Evolutionary conservation across 1,139 yeast genomes (phyloP), one percentile per base, ranked within the genome.

Genomic region (Dujonia santamariae): DNA sequence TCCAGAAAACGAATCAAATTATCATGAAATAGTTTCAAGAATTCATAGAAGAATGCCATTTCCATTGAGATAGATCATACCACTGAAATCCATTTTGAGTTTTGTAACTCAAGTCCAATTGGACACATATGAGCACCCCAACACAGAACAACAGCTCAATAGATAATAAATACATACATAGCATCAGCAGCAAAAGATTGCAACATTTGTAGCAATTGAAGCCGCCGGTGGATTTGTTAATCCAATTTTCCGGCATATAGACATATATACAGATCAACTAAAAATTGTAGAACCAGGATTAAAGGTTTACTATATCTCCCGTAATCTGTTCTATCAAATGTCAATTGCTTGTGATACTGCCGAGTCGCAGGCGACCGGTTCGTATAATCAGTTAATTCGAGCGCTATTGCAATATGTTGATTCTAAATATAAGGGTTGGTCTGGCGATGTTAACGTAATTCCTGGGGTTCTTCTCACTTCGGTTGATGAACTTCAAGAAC

Each of bases 1-100:
- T 0, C 65, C 80, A 0, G 82, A 75, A 29, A 66, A 61, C 30
- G 96, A 87, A 47, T 75, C 78, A 0, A 69, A 80, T 40, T 86
- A 72, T 44, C 41, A 73, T 18, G 80, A 80, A 46, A 70, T 90
- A 6, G 63, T 67, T 13, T 51, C 61, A 15, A 70, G 83, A 39
- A 58, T 79, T 35, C 97, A 88, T 53, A 71, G 97, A 41, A 47
- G 50, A 19, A 53, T 88, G 27, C 90, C 90, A 2, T 87, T 82
- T 46, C 92, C 96, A 4, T 58, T 74, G 4, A 57, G 42, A 40
- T 46, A 43, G 34, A n/a, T n/a, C n/a, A n/a, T n/a, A n/a, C n/a
- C n/a, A n/a, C n/a, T n/a, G n/a, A n/a, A n/a, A n/a, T n/a, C n/a
- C n/a, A n/a, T n/a, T n/a, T n/a, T n/a, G n/a, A n/a, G n/a, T n/a